Percentiles rank a stretch among this genome's conserved stretches.
phyloP scores from a whole-genome alignment of 371 early-diverging fungal species.

The Umbelopsis sp. region DNA sequence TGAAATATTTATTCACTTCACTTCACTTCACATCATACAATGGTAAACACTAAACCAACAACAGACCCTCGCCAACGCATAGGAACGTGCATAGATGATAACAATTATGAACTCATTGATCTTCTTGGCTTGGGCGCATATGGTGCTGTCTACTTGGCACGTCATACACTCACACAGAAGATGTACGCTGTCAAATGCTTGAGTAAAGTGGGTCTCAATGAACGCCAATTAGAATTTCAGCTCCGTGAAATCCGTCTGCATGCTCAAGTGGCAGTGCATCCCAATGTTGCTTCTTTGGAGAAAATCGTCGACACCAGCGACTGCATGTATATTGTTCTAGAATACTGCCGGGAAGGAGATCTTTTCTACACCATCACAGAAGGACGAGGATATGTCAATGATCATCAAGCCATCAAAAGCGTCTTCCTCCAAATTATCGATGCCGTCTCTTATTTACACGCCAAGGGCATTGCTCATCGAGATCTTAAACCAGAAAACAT shows the following conservation, averaged over 20 bases:
- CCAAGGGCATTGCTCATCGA: conserved; percentile 64
- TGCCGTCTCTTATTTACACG: conserved; percentile 63
- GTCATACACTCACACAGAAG: conserved; percentile 35
- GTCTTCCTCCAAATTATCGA: conserved; percentile 61
- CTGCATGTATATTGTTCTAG: conserved; percentile 71
- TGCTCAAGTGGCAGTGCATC: conserved; percentile 60
- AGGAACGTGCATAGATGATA: conserved; percentile 36
- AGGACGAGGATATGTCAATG: conserved; percentile 50
- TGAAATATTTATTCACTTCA: neutral
- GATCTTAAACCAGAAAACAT: conserved; percentile 81
- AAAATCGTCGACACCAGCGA: conserved; percentile 60
- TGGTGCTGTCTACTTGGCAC: conserved; percentile 68
- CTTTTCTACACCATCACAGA: conserved; percentile 69
- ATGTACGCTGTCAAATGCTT: conserved; percentile 73
- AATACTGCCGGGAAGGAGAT: conserved; percentile 72
- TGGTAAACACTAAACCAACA: conserved; percentile 14
- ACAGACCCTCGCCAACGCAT: conserved; percentile 14
- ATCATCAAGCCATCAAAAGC: conserved; percentile 47
- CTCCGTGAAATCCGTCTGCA: conserved; percentile 75
- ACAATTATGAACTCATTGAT: conserved; percentile 39
- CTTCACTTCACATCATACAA: neutral
- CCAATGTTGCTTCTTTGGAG: conserved; percentile 71
- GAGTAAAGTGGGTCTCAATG: conserved; percentile 50
- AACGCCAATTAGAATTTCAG: conserved; percentile 57
- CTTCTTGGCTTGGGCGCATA: conserved; percentile 75